Conservation (phyloP, 2,329 filamentous ascomycete genomes). For the Pestalotiopsis sp. region DNA sequence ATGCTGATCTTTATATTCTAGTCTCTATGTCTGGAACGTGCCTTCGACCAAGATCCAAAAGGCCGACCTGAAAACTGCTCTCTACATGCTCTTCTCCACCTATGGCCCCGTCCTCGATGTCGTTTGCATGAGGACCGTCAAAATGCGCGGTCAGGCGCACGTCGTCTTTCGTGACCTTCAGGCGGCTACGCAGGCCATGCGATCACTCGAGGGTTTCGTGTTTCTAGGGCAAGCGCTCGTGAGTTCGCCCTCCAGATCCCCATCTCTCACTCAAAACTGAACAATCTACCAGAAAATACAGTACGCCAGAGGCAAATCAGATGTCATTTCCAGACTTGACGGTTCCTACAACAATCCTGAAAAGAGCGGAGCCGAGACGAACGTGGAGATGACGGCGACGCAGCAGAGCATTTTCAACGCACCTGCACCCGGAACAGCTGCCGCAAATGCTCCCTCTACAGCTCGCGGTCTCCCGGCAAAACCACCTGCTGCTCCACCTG, state of each 20-base stretch:
- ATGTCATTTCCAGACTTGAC: constrained; percentile 87
- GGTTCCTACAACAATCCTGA: constrained; percentile 79
- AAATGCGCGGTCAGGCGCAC: constrained; percentile 96
- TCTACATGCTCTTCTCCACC: constrained; percentile 93
- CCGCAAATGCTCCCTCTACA: constrained; percentile 37
- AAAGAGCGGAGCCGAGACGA: constrained; percentile 44
- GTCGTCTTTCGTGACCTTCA: constrained; percentile 88
- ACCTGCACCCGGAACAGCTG: constrained; percentile 52
- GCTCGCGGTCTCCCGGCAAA: constrained; percentile 47
- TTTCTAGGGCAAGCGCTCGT: constrained; percentile 88
- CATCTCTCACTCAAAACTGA: not conserved
- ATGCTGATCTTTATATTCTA: constrained; percentile 33
- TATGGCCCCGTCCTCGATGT: constrained; percentile 93
- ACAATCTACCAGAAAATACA: constrained; percentile 69
- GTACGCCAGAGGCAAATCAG: constrained; percentile 88
- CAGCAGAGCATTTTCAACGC: constrained; percentile 82
- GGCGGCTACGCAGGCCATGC: constrained; percentile 91
- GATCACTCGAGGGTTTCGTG: constrained; percentile 80
- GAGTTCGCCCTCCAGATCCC: constrained; percentile 33
- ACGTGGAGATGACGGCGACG: constrained; percentile 69
- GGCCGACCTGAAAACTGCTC: constrained; percentile 77
- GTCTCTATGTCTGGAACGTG: constrained; percentile 87
- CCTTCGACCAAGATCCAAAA: constrained; percentile 87
- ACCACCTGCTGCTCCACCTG: constrained; percentile 44
- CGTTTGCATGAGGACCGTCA: constrained; percentile 82